Percentiles rank a stretch among this genome's conserved stretches.
Conservation (phyloP, 2,329 filamentous ascomycete genomes). For the Harringtonia aguacate region DNA sequence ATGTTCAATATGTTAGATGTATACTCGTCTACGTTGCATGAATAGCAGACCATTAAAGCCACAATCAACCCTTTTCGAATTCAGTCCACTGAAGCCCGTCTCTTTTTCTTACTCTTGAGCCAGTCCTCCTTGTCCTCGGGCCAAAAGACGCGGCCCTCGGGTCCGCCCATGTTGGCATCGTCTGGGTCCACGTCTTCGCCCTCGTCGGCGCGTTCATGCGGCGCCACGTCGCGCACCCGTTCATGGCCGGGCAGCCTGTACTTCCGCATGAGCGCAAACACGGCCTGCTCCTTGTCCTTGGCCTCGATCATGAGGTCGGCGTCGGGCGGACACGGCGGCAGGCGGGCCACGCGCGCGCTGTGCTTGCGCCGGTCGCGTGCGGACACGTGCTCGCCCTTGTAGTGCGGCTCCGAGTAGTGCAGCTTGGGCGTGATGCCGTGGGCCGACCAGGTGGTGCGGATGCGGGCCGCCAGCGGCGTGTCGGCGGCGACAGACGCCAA, state of each 20-base stretch:
- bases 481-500: constrained; percentile 63
- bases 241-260: constrained; percentile 77
- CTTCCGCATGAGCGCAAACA: constrained; percentile 85
- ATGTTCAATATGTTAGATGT: no score
- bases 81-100: no score
- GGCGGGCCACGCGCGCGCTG: constrained; percentile 61
- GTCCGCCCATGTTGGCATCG: constrained; percentile 79
- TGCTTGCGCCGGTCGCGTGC: constrained; percentile 74
- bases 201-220: constrained; percentile 67
- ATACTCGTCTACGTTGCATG: no score
- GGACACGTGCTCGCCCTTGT: constrained; percentile 64
- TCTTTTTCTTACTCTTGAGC: constrained; percentile 68
- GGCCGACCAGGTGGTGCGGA: constrained; percentile 70
- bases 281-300: constrained; percentile 95
- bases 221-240: constrained; percentile 64
- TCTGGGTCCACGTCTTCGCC: constrained; percentile 41
- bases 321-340: constrained; percentile 70
- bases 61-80: no score
- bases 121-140: constrained; percentile 83
- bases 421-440: constrained; percentile 90
- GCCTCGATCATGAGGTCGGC: constrained; percentile 99
- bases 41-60: no score
- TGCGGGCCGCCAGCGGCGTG: constrained; percentile 66
- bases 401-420: constrained; percentile 94
- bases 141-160: constrained; percentile 78